Base-by-base conservation (phyloP, 2,329 filamentous ascomycete genomes). In the Teratosphaeria pseudoeucalypti region DNA sequence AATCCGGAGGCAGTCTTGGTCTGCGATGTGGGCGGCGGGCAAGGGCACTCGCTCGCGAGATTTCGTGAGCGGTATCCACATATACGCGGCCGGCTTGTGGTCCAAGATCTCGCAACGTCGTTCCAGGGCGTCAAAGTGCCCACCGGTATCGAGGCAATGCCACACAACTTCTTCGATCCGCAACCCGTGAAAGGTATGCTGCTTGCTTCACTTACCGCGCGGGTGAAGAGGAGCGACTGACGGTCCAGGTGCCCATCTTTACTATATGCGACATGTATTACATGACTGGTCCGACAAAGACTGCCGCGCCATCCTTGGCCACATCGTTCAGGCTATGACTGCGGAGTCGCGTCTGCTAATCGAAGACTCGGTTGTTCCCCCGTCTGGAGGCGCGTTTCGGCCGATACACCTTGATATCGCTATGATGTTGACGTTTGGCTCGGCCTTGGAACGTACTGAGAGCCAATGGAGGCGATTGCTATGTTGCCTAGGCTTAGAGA, bases 261-360 rank as follows among this genome's bases (percentile, higher is more conserved):
- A 66, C 56, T 61, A 56, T 29, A 54, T 66, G 34, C 62, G 60
- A 19, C 32, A 26, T 29, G 60, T 66, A 16, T 52, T 65, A 54
- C 64, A 66, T 52, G 62, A 66, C 29, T 66, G 61, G 64, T 29
- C 56, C 6, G 64, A 66, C 49, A 55, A 58, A 5, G 56, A 63
- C 14, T 61, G 62, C 54, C 29, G 61, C 19, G 52, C 34, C 7
- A 65, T 66, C 14, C 58, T 66, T 19, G 27, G 43, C 7, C 32
- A 55, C 52, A 58, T 63, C 23, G 58, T 64, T 11, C 54, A 57
- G 2, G 64, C 64, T 3, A 61, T 67, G 63, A 61, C 62, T 19
- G 43, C 54, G 6, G 57, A 64, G 29, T 65, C 63, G 19, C 57
- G 61, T 27, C 32, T 66, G 3, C 53, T 66, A 34, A 65, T 65